A percentile compares a stretch with the other conserved stretches of the same genome.
Evolutionary conservation across 257 asterid species (phyloP).

Genomic region (Solanum etuberosum): DNA sequence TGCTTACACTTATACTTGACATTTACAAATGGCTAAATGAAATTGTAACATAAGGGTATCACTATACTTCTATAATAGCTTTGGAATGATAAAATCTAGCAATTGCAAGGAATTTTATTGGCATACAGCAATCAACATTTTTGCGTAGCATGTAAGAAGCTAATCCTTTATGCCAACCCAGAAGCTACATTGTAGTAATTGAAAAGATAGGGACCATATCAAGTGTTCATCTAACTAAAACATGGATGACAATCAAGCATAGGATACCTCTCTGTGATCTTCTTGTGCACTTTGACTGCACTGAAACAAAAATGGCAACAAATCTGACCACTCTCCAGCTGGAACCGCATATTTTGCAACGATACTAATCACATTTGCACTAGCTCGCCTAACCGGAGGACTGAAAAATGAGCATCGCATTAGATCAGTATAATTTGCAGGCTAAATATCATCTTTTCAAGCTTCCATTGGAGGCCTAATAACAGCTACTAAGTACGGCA

Average conservation of each 20-base stretch:
- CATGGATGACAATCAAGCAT: background rate
- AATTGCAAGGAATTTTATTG: background rate
- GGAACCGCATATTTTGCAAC: constrained; percentile 96
- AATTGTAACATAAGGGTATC: background rate
- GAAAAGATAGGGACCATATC: background rate
- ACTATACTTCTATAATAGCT: background rate
- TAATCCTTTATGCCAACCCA: background rate
- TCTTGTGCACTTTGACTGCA: constrained; percentile 92
- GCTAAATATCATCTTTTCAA: background rate
- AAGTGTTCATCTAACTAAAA: background rate
- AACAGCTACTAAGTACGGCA: background rate
- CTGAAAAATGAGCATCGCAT: constrained; percentile 30
- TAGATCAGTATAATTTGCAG: background rate
- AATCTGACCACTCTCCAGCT: constrained; percentile 95
- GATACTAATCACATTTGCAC: constrained; percentile 96
- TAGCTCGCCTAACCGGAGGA: constrained; percentile 89
- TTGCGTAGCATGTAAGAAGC: background rate
- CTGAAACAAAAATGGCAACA: constrained; percentile 87
- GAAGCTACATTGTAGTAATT: background rate
- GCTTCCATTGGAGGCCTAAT: background rate
- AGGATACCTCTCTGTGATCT: constrained; percentile 92
- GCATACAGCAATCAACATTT: background rate
- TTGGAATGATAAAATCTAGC: background rate
- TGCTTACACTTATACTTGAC: background rate
- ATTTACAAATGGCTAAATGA: background rate